Evolutionary conservation across 371 early-diverging fungal species (phyloP), one percentile per base, ranked within the genome.

Genomic region (Agmasoma carcini): DNA sequence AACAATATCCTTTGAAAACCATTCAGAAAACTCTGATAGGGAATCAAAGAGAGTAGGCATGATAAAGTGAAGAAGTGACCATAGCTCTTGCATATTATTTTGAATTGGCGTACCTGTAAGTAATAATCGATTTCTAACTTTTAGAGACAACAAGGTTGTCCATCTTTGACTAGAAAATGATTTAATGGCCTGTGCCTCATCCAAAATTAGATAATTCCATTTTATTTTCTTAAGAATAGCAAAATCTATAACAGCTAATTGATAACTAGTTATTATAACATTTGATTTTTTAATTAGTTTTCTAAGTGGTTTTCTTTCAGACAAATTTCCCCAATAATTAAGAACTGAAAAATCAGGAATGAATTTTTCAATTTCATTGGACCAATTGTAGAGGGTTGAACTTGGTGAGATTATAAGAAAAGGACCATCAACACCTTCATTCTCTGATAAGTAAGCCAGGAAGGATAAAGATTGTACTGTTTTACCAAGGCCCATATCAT

Each of bases 171-270:
- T 82, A 0, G 80, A 69, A 11, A 84, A 84, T 68, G 85, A 86
- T 73, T 94, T 94, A 69, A 92, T 90, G 7, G 91, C 90, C 66
- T 91, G 91, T 2, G 92, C 92, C 75, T 91, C 95, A 75, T 94
- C 95, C 23, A 91, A 75, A 44, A 94, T 81, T 90, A 92, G 87
- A 69, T 90, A 94, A 76, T 90, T 86, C 90, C 90, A 94, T 70
- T 85, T 86, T 59, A 87, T 80, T 25, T 85, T 80, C 63, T 81
- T 81, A 51, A 94, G 81, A 60, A 86, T 83, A 43, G 79, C 79
- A 36, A 85, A 82, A 65, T 92, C 95, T 22, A 82, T 77, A 12
- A 88, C 81, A 3, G 85, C 83, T 61, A 90, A 74, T 71, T 90
- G 88, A 69, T 94, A 94, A 57, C 83, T 83, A 0, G 92, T 94